Percentiles rank a stretch among this genome's conserved stretches.
These are phyloP conservation scores for Cutaneotrichosporon dermatis DNA, from an alignment of 1,284 basidiomycete genomes.

Conservation along the genomic window DNA sequence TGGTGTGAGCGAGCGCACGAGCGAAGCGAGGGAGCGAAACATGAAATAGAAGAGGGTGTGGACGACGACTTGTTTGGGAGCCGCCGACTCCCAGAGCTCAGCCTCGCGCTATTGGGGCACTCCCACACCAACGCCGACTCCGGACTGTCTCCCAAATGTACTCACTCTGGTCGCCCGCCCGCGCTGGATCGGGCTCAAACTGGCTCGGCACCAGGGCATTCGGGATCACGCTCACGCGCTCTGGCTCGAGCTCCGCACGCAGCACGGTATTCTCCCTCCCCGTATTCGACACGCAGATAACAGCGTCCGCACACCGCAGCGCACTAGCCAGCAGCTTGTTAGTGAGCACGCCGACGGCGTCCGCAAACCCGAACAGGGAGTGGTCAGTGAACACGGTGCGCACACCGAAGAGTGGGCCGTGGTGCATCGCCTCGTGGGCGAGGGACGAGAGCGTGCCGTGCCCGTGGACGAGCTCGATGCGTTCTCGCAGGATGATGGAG, in stretches of 20 bases:
- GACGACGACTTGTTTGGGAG: no score
- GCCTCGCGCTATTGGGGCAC: no score
- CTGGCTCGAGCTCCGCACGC: slow-evolving; percentile 68
- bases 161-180: slow-evolving; percentile 60
- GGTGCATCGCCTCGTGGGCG: slow-evolving; percentile 84
- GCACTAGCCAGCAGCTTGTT: slow-evolving; percentile 89
- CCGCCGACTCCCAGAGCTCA: no score
- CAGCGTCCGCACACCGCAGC: slow-evolving; percentile 84
- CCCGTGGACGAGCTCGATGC: slow-evolving; percentile 81
- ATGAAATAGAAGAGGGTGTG: no score
- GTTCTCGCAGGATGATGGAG: slow-evolving; percentile 80
- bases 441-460: slow-evolving; percentile 87
- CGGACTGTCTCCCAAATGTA: no score
- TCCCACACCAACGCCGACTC: no score
- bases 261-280: slow-evolving; percentile 94
- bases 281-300: slow-evolving; percentile 96
- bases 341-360: slow-evolving; percentile 91
- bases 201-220: slow-evolving; percentile 86
- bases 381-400: slow-evolving; percentile 93
- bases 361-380: slow-evolving; percentile 90
- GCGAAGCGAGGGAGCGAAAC: not conserved
- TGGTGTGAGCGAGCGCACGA: slow-evolving; percentile 39
- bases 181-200: slow-evolving; percentile 63
- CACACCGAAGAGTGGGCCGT: slow-evolving; percentile 71
- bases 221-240: slow-evolving; percentile 82